Evolutionary conservation across 495 filamentous ascomycete species (phyloP).

Genomic region (Penicillium herquei): DNA sequence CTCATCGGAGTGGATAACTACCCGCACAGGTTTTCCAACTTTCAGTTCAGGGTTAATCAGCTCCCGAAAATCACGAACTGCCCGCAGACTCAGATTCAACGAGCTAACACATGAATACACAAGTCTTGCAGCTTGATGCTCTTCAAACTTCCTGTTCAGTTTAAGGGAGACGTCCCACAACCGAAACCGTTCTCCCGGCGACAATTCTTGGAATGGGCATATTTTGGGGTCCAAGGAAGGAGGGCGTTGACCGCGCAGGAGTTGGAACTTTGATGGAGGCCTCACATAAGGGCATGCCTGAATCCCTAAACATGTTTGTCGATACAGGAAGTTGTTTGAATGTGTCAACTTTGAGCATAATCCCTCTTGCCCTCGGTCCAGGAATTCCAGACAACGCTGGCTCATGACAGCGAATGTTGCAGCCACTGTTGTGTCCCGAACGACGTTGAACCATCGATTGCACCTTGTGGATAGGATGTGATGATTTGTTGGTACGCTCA

Average conservation of each 20-base stretch:
- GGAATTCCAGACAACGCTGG: neutral
- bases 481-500: neutral
- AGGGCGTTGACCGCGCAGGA: neutral
- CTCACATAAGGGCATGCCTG: neutral
- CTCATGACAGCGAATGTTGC: neutral
- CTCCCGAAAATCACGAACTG: neutral
- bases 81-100: neutral
- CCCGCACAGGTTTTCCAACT: neutral
- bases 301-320: neutral
- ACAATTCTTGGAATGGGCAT: neutral
- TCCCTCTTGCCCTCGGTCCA: neutral
- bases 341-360: neutral
- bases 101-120: neutral
- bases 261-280: neutral
- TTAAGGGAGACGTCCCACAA: neutral
- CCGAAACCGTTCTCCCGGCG: neutral
- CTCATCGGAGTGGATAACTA: neutral
- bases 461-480: constrained; percentile 5
- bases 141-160: neutral
- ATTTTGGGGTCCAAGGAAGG: neutral
- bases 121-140: neutral
- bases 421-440: neutral
- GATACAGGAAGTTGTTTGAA: neutral
- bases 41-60: neutral
- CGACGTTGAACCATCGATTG: neutral